These are phyloP conservation scores for Cercospora beticola DNA, from an alignment of 2,329 filamentous ascomycete genomes.

Conservation along the genomic window DNA sequence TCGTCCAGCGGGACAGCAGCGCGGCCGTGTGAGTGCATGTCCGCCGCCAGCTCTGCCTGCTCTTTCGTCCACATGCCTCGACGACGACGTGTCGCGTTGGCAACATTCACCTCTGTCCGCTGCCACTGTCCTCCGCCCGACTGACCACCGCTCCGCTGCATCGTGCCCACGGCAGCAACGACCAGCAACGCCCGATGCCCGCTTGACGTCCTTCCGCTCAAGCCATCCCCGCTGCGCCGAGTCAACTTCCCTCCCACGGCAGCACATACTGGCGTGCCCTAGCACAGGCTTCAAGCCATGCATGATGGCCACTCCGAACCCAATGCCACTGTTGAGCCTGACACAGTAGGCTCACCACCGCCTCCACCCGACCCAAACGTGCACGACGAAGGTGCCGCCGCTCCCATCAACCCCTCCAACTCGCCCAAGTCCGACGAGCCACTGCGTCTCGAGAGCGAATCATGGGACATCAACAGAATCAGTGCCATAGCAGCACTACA, in stretches of 20 bases:
- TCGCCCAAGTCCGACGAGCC: constrained; percentile 32
- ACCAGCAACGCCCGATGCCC: neutral
- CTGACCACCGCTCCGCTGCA: neutral
- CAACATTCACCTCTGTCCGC: neutral
- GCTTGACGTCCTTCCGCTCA: neutral
- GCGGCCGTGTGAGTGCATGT: neutral
- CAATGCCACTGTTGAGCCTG: neutral
- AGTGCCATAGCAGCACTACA: constrained; percentile 73
- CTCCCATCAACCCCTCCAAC: constrained; percentile 17
- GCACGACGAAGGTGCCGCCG: constrained; percentile 27
- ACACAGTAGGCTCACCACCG: constrained; percentile 21
- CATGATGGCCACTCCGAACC: neutral
- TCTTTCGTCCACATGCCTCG: neutral
- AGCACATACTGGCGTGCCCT: neutral
- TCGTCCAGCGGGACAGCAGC: neutral
- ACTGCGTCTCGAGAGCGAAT: constrained; percentile 36
- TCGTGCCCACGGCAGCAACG: neutral
- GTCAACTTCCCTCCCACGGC: neutral
- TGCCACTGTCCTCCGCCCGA: neutral
- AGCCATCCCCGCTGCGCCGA: neutral
- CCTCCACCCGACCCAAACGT: constrained; percentile 32
- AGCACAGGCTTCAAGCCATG: neutral
- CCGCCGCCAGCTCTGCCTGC: neutral
- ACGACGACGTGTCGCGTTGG: neutral
- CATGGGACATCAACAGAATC: constrained; percentile 71